A percentile compares a stretch with the other conserved stretches of the same genome.
Evolutionary conservation across 2,329 filamentous ascomycete genomes (phyloP).

Genomic region (Colletotrichum sp.): DNA sequence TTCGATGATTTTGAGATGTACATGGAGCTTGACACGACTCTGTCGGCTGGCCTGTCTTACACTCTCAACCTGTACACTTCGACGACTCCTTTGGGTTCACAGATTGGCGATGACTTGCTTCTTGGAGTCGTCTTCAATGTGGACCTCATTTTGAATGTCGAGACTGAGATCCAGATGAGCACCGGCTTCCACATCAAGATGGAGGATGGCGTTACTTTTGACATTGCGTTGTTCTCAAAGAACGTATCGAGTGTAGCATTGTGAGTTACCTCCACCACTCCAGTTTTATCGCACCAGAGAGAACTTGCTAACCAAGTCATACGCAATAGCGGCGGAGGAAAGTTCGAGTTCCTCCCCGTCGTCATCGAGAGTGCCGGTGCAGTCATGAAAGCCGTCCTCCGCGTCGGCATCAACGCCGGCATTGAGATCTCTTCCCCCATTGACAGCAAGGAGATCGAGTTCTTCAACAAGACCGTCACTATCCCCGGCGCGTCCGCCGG

Average conservation of each 20-base stretch:
- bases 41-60: slow-evolving; percentile 49
- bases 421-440: slow-evolving; percentile 33
- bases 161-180: slow-evolving; percentile 53
- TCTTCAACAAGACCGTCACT: slow-evolving; percentile 23
- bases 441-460: neutral
- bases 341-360: slow-evolving; percentile 64
- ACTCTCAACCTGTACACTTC: slow-evolving; percentile 54
- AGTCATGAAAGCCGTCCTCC: slow-evolving; percentile 50
- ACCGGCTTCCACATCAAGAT: slow-evolving; percentile 61
- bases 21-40: slow-evolving; percentile 46
- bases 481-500: slow-evolving; percentile 42
- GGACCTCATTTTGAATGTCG: slow-evolving; percentile 55
- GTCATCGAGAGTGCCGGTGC: slow-evolving; percentile 46
- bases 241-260: slow-evolving; percentile 52
- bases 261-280: slow-evolving; percentile 39
- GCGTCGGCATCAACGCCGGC: slow-evolving; percentile 51
- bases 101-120: slow-evolving; percentile 42
- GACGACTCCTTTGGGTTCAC: slow-evolving; percentile 46
- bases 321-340: slow-evolving; percentile 49
- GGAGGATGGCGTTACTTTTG: slow-evolving; percentile 52
- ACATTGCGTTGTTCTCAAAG: slow-evolving; percentile 54
- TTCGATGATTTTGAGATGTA: slow-evolving; percentile 60
- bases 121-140: slow-evolving; percentile 51
- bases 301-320: neutral
- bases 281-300: fast-evolving